These are phyloP conservation scores for Vachellia pachyceras DNA, from an alignment of 306 rosid species.

Conservation along the genomic window DNA sequence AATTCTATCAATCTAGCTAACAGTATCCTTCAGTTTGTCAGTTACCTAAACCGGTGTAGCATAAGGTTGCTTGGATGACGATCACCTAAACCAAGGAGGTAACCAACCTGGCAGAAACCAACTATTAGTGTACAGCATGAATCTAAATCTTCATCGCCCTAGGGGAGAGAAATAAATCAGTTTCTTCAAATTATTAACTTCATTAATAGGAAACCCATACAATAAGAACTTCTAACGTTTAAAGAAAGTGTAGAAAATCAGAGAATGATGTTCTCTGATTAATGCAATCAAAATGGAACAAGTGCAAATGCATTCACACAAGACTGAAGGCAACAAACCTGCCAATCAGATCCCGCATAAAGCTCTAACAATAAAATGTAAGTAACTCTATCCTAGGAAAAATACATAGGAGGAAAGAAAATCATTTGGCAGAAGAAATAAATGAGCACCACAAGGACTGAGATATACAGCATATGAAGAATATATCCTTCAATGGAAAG, in stretches of 20 bases:
- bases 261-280: too few relatives aligned
- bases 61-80: constrained; percentile 99
- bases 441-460: neutral
- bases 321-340: neutral
- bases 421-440: neutral
- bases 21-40: constrained; percentile 23
- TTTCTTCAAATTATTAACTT: constrained; percentile 13
- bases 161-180: neutral
- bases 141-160: neutral
- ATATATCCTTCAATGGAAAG: neutral
- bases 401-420: neutral
- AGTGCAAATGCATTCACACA: too few relatives aligned
- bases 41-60: constrained; percentile 88
- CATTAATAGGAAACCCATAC: constrained; percentile 23
- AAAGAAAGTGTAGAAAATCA: neutral
- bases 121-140: constrained; percentile 19
- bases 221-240: neutral
- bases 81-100: constrained; percentile 99
- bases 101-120: constrained; percentile 76
- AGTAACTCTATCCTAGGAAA: neutral
- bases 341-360: neutral
- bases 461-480: neutral
- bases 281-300: too few relatives aligned
- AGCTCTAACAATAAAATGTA: neutral
- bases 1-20: constrained; percentile 13